Conservation (phyloP, 2,329 filamentous ascomycete genomes). For the Fusarium sacchari region DNA sequence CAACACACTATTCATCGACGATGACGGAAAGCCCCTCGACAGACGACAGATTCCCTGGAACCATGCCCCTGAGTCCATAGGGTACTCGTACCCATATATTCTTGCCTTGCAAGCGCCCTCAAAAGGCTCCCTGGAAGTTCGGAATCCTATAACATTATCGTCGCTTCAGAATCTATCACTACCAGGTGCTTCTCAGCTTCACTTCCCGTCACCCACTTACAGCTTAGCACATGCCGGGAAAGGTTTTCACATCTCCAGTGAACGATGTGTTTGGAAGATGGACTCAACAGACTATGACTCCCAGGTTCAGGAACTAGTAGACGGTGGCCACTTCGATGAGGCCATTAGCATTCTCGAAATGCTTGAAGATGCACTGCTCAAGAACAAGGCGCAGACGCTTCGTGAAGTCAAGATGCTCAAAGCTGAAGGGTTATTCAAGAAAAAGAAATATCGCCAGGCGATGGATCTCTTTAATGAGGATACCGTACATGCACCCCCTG, state of each 20-base stretch:
- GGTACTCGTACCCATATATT: conserved; percentile 97
- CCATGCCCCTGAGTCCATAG: conserved; percentile 86
- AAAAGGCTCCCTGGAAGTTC: conserved; percentile 87
- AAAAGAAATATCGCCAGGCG: conserved; percentile 84
- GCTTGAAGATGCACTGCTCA: conserved; percentile 90
- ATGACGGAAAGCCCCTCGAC: conserved; percentile 81
- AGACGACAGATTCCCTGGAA: conserved; percentile 94
- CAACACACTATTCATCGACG: conserved; percentile 91
- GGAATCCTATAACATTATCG: conserved; percentile 92
- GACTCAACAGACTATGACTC: conserved; percentile 89
- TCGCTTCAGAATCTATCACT: conserved; percentile 86
- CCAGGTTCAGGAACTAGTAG: conserved; percentile 85
- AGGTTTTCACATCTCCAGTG: conserved; percentile 92
- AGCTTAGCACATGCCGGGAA: conserved; percentile 97
- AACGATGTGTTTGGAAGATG: conserved; percentile 96
- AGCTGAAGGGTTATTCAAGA: conserved; percentile 83
- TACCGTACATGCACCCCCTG: conserved; percentile 88
- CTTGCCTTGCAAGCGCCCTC: conserved; percentile 84
- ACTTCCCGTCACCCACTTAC: conserved; percentile 91
- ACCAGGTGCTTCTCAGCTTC: conserved; percentile 82
- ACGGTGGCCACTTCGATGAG: conserved; percentile 82
- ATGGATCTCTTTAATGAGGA: conserved; percentile 88
- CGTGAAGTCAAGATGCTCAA: conserved; percentile 92
- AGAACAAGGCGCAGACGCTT: conserved; percentile 82
- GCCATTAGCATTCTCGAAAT: conserved; percentile 88